Evolutionary conservation across 1,139 yeast genomes (phyloP).

Genomic region (Sugiyamaella pinicola): DNA sequence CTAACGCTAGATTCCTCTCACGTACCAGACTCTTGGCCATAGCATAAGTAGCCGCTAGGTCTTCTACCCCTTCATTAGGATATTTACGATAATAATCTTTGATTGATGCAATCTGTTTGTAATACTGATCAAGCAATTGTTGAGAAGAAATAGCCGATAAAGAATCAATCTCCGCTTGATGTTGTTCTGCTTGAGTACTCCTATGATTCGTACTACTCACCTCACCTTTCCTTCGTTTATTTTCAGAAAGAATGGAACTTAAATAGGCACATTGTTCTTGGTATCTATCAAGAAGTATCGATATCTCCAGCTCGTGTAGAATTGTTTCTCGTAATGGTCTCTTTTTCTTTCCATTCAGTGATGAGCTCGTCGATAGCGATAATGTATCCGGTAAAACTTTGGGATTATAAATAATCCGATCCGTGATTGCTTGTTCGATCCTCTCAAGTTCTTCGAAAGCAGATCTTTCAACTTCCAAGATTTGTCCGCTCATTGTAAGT

Average conservation of each 20-base stretch:
- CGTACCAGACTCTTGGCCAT: constrained; percentile 30
- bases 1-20: constrained; percentile 19
- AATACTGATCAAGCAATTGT: constrained; percentile 48
- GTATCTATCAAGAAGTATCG: constrained; percentile 54
- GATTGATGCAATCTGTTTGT: constrained; percentile 45
- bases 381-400: constrained; percentile 45
- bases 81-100: constrained; percentile 41
- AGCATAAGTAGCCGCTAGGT: constrained; percentile 44
- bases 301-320: constrained; percentile 71
- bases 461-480: constrained; percentile 21
- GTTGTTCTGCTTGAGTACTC: constrained; percentile 21
- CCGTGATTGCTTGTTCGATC: constrained; percentile 56
- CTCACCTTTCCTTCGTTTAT: constrained; percentile 18
- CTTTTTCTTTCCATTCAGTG: constrained; percentile 43
- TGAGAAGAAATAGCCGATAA: constrained; percentile 6
- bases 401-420: constrained; percentile 54
- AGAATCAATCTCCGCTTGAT: constrained; percentile 24
- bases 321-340: constrained; percentile 50
- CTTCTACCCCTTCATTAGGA: constrained; percentile 44
- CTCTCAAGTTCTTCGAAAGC: constrained; percentile 57
- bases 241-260: constrained; percentile 19
- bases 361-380: constrained; percentile 33
- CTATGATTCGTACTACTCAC: constrained; percentile 25
- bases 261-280: constrained; percentile 44
- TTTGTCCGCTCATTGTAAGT: constrained; percentile 24